Conservation (phyloP, 345 rosid genomes). For the Populus euphratica region DNA sequence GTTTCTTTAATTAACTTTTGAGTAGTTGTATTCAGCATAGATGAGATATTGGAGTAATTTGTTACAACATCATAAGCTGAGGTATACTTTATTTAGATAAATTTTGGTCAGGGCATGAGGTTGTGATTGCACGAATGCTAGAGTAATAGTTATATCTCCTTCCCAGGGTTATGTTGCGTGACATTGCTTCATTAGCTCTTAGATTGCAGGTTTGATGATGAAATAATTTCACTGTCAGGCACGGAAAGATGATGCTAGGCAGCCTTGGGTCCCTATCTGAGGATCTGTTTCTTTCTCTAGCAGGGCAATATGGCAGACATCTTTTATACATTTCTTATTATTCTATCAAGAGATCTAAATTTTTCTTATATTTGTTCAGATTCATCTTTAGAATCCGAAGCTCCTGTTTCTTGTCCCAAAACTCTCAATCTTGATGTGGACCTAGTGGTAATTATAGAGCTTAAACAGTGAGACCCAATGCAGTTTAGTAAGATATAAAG, state of each 20-base stretch:
- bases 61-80: background rate
- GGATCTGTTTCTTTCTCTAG: background rate
- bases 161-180: background rate
- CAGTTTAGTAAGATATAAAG: background rate
- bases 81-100: background rate
- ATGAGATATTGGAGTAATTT: background rate
- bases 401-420: background rate
- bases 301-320: background rate
- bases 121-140: background rate
- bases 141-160: constrained; percentile 6
- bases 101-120: background rate
- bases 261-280: background rate
- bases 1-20: background rate
- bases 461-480: background rate
- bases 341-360: background rate
- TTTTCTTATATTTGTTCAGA: background rate
- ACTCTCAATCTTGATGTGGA: background rate
- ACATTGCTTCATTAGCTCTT: background rate
- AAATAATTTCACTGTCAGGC: background rate
- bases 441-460: background rate
- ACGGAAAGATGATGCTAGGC: background rate
- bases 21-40: background rate
- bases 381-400: background rate
- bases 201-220: background rate
- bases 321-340: background rate